These are phyloP conservation scores for Schizochytrium sp. DNA, from an alignment of 108 stramenopile species.

Conservation along the genomic window DNA sequence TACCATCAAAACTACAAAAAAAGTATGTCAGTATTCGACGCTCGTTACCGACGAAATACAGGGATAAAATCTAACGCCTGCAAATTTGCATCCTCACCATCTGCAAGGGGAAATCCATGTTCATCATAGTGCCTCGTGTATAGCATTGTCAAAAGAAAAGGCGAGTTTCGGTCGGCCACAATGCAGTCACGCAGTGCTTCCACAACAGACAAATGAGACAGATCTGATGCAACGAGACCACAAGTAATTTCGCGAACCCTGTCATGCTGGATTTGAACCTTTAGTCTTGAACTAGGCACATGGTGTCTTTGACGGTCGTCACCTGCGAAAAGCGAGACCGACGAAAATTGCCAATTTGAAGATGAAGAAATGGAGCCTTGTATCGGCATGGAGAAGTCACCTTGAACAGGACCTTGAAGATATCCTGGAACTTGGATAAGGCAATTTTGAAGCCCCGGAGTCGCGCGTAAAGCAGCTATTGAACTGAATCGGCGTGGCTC, in stretches of 20 bases:
- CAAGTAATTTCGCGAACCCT: not conserved
- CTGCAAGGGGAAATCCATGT: not conserved
- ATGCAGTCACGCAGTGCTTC: not conserved
- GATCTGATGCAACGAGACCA: not conserved
- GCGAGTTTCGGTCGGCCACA: not conserved
- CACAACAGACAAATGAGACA: not conserved
- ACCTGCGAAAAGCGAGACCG: not conserved
- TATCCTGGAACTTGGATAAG: not conserved
- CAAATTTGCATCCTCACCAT: not conserved
- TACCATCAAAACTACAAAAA: no score
- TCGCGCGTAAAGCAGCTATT: not conserved
- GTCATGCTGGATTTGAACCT: not conserved
- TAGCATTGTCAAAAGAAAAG: not conserved
- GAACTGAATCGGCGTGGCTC: not conserved
- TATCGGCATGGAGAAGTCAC: not conserved
- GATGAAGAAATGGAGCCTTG: not conserved
- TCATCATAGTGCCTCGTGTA: slow-evolving; percentile 30
- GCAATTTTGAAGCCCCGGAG: not conserved
- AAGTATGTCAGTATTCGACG: no score
- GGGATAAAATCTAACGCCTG: not conserved
- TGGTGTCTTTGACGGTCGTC: not conserved
- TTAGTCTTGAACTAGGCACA: not conserved
- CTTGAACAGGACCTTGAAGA: not conserved
- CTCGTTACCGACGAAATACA: no score
- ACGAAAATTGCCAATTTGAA: not conserved